Conservation (phyloP, 768 basidiomycete species). For the Amanita fuliginea region DNA sequence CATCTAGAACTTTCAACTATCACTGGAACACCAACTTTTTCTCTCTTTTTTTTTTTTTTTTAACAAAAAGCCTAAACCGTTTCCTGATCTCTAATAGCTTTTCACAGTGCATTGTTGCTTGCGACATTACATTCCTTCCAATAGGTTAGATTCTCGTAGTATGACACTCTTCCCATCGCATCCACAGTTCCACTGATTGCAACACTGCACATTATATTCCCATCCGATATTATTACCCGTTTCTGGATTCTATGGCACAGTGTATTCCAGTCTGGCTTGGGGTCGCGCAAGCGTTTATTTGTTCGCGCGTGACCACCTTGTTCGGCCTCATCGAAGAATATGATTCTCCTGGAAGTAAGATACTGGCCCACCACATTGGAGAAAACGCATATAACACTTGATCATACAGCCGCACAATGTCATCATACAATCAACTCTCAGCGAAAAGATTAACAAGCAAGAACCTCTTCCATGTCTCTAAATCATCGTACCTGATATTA, state of each 20-base stretch:
- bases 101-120: slow-evolving; percentile 1
- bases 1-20: slow-evolving; percentile 4
- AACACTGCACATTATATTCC: background rate
- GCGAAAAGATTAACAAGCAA: slow-evolving; percentile 81
- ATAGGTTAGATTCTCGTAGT: slow-evolving; percentile 1
- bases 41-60: too few species aligned
- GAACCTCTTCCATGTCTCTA: slow-evolving; percentile 1
- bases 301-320: background rate
- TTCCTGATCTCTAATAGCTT: background rate
- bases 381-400: background rate
- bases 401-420: slow-evolving; percentile 70
- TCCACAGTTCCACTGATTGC: background rate
- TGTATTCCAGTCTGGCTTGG: background rate
- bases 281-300: background rate
- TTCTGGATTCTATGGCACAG: background rate
- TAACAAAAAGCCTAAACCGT: background rate
- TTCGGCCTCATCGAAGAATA: slow-evolving; percentile 15
- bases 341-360: slow-evolving; percentile 80
- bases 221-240: slow-evolving; percentile 6
- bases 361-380: too few species aligned
- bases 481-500: background rate
- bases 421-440: slow-evolving; percentile 83
- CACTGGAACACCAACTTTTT: background rate
- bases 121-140: slow-evolving; percentile 6
- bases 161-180: background rate